Conservation (phyloP, 2,329 filamentous ascomycete species). For the Lachnellula occidentalis region DNA sequence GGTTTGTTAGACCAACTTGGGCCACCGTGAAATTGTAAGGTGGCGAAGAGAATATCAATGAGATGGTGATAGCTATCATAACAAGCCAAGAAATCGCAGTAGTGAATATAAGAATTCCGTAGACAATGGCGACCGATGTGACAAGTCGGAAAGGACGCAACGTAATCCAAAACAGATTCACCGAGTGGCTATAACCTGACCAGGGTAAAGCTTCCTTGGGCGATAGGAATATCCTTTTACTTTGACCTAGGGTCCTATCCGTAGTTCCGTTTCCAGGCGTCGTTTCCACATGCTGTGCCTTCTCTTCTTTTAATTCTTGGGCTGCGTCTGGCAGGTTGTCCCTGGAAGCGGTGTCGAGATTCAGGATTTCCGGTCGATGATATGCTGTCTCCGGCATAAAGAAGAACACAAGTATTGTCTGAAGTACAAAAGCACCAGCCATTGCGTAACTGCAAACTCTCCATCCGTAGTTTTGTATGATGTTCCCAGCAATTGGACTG, state of each 20-base stretch:
- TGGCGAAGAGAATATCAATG: slow-evolving; percentile 30
- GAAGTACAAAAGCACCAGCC: background rate
- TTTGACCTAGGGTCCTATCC: too few relatives aligned
- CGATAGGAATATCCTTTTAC: slow-evolving; percentile 20
- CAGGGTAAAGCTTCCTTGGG: slow-evolving; percentile 31
- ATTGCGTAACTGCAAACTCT: slow-evolving; percentile 11
- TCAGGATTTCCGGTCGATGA: background rate
- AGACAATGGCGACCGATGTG: slow-evolving; percentile 32
- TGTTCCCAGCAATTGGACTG: slow-evolving; percentile 28
- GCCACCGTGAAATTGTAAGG: slow-evolving; percentile 34
- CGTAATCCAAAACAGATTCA: slow-evolving; percentile 28
- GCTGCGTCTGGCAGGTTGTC: too few relatives aligned
- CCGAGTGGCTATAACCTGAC: slow-evolving; percentile 35
- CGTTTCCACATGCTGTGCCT: too few relatives aligned
- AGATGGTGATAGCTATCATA: slow-evolving; percentile 43
- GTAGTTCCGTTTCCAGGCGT: too few relatives aligned
- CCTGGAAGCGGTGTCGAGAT: background rate
- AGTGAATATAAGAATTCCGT: slow-evolving; percentile 36
- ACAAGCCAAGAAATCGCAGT: slow-evolving; percentile 36
- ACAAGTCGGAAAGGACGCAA: slow-evolving; percentile 28
- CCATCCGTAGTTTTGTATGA: too few relatives aligned
- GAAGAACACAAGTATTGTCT: background rate
- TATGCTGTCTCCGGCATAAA: background rate
- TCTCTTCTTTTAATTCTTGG: too few relatives aligned
- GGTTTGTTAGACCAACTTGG: slow-evolving; percentile 42